Base-by-base conservation (phyloP, 805 yeast genomes). In the Myxozyma udenii region DNA sequence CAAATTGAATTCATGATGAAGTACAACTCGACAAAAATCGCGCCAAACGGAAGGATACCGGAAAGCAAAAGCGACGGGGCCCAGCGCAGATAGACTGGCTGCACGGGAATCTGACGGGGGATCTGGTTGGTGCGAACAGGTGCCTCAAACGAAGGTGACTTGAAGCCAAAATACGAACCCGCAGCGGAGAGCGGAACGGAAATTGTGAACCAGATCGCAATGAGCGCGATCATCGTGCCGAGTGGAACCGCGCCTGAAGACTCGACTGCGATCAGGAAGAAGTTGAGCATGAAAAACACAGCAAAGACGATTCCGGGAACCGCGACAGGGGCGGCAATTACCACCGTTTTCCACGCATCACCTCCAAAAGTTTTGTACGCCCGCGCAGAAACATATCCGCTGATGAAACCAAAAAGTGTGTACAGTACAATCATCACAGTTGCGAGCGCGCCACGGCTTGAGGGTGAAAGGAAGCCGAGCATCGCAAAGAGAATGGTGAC, bases 171-270 rank as follows among this genome's bases (percentile, higher is more conserved):
- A 39, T 90, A 70, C 0, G 96, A 85, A n/a, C 96, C 96, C 33
- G 79, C 75, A 3, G 84, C 75, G 0, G 96, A 84, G 49, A 90
- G 74, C 28, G 98, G 98, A 32, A 88, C 77, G 14, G 95, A 85
- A 46, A 93, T 75, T 24, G 83, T 68, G 62, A 87, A 85, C 98
- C 98, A 93, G 51, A 93, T 80, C 3, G 79, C 68, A 4, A 90
- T 75, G 37, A 93, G 79, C 4, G 89, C 91, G 43, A 84, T 65
- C 83, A 93, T 81, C 18, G 96, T 88, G 18, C 95, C 95, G 41
- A 85, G 70, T 42, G 98, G 98, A 52, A 91, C 87, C 1, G 97
- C 97, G 43, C 97, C 98, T 0, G 97, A 88, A 0, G 96, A 87
- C 40, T 80, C 76, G 18, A 76, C 91, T 63, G 75, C 77, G 41